These are phyloP conservation scores for Vararia minispora DNA, from an alignment of 768 basidiomycete genomes.

Conservation along the genomic window DNA sequence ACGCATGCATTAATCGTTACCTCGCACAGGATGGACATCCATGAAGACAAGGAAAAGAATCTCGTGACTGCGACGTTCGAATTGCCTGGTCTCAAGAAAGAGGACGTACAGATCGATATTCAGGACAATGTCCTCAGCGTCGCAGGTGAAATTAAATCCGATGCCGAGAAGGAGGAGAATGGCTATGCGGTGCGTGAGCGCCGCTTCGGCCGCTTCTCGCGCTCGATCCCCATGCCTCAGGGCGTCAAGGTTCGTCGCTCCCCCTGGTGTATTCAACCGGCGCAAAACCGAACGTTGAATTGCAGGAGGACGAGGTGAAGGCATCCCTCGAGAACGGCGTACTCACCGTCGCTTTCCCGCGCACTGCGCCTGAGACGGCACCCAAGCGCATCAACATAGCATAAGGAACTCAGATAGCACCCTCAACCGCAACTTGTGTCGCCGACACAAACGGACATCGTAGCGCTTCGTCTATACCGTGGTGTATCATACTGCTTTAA, in stretches of 20 bases:
- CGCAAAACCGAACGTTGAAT: neutral
- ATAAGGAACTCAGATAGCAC: too few species aligned
- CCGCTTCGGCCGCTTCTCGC: slow-evolving; percentile 18
- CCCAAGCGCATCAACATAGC: slow-evolving; percentile 31
- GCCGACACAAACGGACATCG: too few species aligned
- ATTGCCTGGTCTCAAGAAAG: slow-evolving; percentile 40
- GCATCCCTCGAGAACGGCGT: slow-evolving; percentile 38
- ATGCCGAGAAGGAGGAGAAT: slow-evolving; percentile 24
- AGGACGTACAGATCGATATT: slow-evolving; percentile 39
- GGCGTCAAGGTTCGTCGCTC: slow-evolving; percentile 17
- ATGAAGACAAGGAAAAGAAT: slow-evolving; percentile 34
- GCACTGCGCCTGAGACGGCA: slow-evolving; percentile 27
- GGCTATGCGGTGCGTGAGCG: slow-evolving; percentile 24
- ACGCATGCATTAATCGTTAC: too few species aligned
- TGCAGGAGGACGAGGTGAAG: slow-evolving; percentile 22
- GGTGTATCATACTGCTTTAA: too few species aligned
- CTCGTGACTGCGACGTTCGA: slow-evolving; percentile 44
- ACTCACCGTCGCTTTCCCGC: slow-evolving; percentile 37
- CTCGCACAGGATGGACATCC: slow-evolving; percentile 49
- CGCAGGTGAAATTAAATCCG: slow-evolving; percentile 32
- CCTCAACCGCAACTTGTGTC: too few species aligned
- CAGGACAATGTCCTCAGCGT: slow-evolving; percentile 36
- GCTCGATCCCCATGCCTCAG: slow-evolving; percentile 17
- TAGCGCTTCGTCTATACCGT: too few species aligned
- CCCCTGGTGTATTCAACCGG: neutral